A percentile compares a stretch with the other conserved stretches of the same genome.
Conservation (phyloP, 495 filamentous ascomycete genomes). For the Daldinia loculata region DNA sequence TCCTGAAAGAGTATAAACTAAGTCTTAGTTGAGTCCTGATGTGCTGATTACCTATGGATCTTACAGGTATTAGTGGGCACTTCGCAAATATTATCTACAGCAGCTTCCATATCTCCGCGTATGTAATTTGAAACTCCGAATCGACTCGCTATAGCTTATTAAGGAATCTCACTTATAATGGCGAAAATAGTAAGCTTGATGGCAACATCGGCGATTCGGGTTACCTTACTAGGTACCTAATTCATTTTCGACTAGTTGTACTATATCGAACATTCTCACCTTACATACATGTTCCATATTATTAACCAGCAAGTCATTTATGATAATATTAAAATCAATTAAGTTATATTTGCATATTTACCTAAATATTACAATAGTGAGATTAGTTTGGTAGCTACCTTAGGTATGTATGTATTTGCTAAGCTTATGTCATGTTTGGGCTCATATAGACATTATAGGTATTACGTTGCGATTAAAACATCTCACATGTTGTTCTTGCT, state of each 20-base stretch:
- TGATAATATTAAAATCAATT: no score
- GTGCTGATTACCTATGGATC: neutral
- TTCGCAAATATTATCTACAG: neutral
- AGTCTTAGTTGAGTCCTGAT: neutral
- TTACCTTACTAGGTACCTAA: neutral
- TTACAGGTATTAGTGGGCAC: neutral
- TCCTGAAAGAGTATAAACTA: neutral
- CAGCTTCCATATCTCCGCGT: neutral
- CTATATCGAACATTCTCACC: neutral
- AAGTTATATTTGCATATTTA: neutral
- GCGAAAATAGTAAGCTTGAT: neutral
- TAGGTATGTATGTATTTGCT: neutral
- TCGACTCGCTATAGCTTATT: neutral
- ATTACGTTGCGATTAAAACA: neutral
- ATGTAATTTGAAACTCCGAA: neutral
- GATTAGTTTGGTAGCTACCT: neutral
- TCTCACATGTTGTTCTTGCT: neutral
- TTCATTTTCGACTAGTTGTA: neutral
- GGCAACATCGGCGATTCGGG: neutral
- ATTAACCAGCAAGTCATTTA: no score
- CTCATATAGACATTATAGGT: neutral
- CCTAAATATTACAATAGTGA: neutral
- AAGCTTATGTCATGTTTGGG: neutral
- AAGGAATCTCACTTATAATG: neutral
- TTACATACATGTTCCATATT: no score